Evolutionary conservation across 495 filamentous ascomycete species (phyloP).

Genomic region (Clavariopsis aquatica): DNA sequence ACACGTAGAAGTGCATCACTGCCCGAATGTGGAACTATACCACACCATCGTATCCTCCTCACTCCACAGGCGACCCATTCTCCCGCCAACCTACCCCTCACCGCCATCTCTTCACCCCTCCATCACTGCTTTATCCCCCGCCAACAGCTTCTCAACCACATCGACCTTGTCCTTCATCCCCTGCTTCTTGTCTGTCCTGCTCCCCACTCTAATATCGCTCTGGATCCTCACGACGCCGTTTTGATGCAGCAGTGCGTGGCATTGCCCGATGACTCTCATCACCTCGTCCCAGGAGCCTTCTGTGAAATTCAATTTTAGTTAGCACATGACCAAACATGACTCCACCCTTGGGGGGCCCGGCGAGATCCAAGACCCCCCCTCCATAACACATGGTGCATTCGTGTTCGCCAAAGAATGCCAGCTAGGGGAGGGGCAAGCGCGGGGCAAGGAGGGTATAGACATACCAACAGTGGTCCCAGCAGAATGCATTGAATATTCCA

Average conservation of each 20-base stretch:
- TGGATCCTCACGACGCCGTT: conserved; percentile 82
- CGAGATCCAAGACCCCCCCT: too few relatives aligned
- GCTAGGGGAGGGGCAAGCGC: neutral
- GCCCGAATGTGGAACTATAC: neutral
- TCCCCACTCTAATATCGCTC: conserved; percentile 83
- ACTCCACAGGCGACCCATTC: neutral
- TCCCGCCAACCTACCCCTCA: neutral
- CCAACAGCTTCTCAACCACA: conserved; percentile 61
- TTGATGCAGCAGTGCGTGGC: conserved; percentile 79
- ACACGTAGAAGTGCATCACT: neutral
- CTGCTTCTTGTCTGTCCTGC: conserved; percentile 72
- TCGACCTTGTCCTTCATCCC: conserved; percentile 66
- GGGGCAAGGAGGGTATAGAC: conserved; percentile 36
- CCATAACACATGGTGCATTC: too few relatives aligned
- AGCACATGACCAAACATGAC: too few relatives aligned
- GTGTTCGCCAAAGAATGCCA: conserved; percentile 2
- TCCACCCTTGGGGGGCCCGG: too few relatives aligned
- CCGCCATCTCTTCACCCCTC: conserved; percentile 2
- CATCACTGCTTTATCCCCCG: conserved; percentile 42
- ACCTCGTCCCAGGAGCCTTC: conserved; percentile 92
- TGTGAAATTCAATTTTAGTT: conserved; percentile 46
- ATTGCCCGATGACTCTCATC: conserved; percentile 83
- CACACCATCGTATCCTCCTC: neutral
- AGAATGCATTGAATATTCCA: conserved; percentile 86
- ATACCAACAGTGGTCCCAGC: conserved; percentile 88